Base-by-base conservation (phyloP, 805 yeast species). In the Spathaspora girioi region DNA sequence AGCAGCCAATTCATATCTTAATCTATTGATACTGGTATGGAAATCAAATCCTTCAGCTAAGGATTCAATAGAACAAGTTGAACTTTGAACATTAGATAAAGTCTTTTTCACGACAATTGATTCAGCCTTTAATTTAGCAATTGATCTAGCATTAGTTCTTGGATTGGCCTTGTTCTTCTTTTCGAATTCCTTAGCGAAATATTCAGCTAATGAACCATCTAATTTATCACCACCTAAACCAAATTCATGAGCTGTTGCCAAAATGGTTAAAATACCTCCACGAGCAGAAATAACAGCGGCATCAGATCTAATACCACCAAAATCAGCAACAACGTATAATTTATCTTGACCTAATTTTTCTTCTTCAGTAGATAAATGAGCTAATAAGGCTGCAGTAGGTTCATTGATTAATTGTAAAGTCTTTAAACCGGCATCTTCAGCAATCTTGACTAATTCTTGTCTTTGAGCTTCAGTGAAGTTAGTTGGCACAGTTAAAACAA, bases 271-370 rank as follows among this genome's bases (percentile, higher is more conserved):
- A 59, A 94, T 82, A 63, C 99, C 99, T 57, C 97, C 97, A 77
- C 97, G 85, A 49, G 86, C 88, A 41, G 97, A 84, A 62, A 94
- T 76, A 48, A 94, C 92, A 53, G 98, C 97, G 55, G 92, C 97
- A 67, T 94, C 98, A 42, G 96, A 86, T 73, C 98, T 62, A 15
- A 91, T 80, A 66, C 97, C 97, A 69, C 99, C 99, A 63, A 94
- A 89, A 71, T 94, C 99, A 50, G 96, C 96, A 59, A 94, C 97
- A 47, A 90, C 96, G 64, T 85, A 85, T 54, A 89, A 71, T 76
- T 86, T 86, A 72, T 90, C 96, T 58, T 82, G 72, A 50, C 62
- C 61, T 55, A 79, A 68, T 50, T 73, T 70, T 56, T 79, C 82
- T 42, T 71, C 79, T 50, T 76, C 68, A 38, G 73, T 64, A 41